Evolutionary conservation across 2,329 filamentous ascomycete genomes (phyloP), one percentile per base, ranked within the genome.

Genomic region (Penicillium sp.): DNA sequence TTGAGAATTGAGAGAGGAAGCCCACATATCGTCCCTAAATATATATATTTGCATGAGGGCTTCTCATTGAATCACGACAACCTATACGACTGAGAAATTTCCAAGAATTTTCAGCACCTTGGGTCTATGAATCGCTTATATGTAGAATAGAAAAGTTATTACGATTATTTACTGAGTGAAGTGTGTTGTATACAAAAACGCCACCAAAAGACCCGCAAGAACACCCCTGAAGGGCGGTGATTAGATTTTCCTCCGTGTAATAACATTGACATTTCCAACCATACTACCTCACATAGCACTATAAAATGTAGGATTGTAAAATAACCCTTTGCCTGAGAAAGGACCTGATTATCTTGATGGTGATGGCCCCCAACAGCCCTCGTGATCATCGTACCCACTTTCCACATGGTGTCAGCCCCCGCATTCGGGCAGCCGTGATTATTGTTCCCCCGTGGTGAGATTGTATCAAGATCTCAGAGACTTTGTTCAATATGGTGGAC

Each of bases 71-170:
- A 23, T 15, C 12, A 8, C 3, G 13, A 25, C 13, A 42, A 21
- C 3, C 10, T 6, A 23, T 23, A 23, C 13, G 1, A 23, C n/a
- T n/a, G 15, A n/a, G 9, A 10, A 23, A 23, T 23, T 4, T 23
- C 4, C 23, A 23, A 5, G 6, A 8, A 29, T 19, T 3, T 13
- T 8, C 8, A 21, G 31, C 27, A 5, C n/a, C 12, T 6, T 33
- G 1, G 4, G 7, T 17, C 12, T 17, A 9, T 2, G 2, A 21
- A 19, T 7, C 1, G 4, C 1, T 15, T 15, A 1, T 2, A 46
- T 15, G 7, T 21, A 3, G 23, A 19, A 6, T 2, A 13, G 2
- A 19, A 13, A 21, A 13, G 8, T 7, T 8, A 10, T 6, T 3
- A 13, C 2, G 4, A 25, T 43, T n/a, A 13, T 31, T 6, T 21